Base-by-base conservation (phyloP, 2,329 filamentous ascomycete genomes). In the Penicillium sumatraense region DNA sequence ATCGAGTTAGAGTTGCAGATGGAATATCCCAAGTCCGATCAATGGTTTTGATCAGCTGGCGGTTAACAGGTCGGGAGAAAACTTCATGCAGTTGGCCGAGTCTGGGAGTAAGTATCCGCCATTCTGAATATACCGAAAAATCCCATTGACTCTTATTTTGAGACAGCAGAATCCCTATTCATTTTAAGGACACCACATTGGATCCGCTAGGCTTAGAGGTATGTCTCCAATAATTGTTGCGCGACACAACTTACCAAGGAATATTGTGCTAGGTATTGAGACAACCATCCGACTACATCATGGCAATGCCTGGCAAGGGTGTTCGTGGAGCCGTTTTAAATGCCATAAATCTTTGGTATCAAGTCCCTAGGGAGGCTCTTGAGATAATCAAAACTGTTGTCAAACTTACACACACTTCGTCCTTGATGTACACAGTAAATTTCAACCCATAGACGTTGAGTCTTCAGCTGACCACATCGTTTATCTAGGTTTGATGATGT, bases 301-400 rank as follows among this genome's bases (percentile, higher is more conserved):
- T 24, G 13, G 27, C 44, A 6, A 44, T 53, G 31, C 42, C 51
- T n/a, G 36, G 41, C 31, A 53, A 53, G 13, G 42, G 42, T n/a
- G 31, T 52, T 16, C 27, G 50, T 11, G 21, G 21, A n/a, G 42
- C 21, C 11, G 31, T 46, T 33, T 7, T 52, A n/a, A 26, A 38
- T n/a, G 50, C 41, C 14, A 38, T 45, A 14, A 46, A 46, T 18
- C 7, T 52, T 20, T 52, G 50, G 50, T 52, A 36, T 27, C 21
- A 40, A 35, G n/a, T 52, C 2, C 31, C 50, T 6, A 11, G 35
- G 21, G 26, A 21, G 3, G 13, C 41, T 14, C 13, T 38, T 18
- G 7, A 24, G 7, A 38, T 10, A 13, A 33, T 53, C 42, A 31
- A 38, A n/a, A 23, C 14, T 3, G 41, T 53, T 9, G 20, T 47